Evolutionary conservation across 2,329 filamentous ascomycete species (phyloP), one percentile per base, ranked within the genome.

Genomic region (Aspergillus tubingensis): DNA sequence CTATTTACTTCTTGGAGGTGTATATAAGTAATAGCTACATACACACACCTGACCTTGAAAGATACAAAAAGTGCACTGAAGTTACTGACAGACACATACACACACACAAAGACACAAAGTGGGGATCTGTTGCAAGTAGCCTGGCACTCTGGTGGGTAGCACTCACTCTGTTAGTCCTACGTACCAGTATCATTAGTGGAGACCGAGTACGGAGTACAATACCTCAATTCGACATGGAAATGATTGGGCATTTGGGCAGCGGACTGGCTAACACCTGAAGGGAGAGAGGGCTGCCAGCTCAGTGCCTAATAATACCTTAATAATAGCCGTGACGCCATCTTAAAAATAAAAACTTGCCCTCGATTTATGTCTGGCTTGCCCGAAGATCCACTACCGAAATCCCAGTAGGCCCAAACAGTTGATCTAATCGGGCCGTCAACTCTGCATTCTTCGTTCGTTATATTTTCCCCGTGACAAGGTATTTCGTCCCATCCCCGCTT

Each of bases 211-310:
- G 19, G 30, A 36, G 17, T 53, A 21, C 13, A 23, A 39, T 39
- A 19, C 19, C 19, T 39, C 51, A 41, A 41, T 2, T 53, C 39
- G 51, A 39, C 51, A 39, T 41, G 13, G 36, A 55, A 19, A 54
- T 64, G 60, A 67, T 67, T 68, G 65, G 67, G 64, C 67, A 67
- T 21, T 67, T 61, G 62, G 67, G 67, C 67, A 67, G 60, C 65
- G 65, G 61, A 57, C 38, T 59, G 56, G 57, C 54, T 59, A 54
- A 19, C 15, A 38, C 27, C 54, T 48, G 32, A 32, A 51, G 21
- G 17, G 44, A 38, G 36, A 53, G 36, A 53, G 38, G 25, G 38
- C 21, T 58, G 48, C 51, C 43, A 60, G 17, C 25, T 56, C 53
- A 60, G 50, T 58, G 49, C 57, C 60, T 62, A 54, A 62, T 44